Conservation (phyloP, 2,329 filamentous ascomycete genomes). For the Cladophialophora immunda region DNA sequence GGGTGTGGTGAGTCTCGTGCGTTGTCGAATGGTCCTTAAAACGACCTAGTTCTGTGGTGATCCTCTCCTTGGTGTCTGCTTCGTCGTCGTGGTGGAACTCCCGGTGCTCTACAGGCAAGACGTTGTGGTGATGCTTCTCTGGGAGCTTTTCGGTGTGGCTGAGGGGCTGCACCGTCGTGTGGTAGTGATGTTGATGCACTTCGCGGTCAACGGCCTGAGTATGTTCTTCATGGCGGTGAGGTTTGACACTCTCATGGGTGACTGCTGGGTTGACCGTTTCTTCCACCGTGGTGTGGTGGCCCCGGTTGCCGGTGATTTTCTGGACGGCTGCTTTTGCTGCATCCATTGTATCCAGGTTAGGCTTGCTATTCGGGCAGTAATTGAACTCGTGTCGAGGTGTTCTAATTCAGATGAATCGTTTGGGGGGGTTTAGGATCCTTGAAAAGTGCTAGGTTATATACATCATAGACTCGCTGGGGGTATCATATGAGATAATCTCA, state of each 20-base stretch:
- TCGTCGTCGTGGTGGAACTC: constrained; percentile 69
- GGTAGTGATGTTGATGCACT: constrained; percentile 76
- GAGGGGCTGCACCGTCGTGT: constrained; percentile 74
- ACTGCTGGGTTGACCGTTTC: constrained; percentile 70
- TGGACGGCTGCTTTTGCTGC: constrained; percentile 70
- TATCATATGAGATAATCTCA: constrained; percentile 9
- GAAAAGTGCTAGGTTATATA: neutral
- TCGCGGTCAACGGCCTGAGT: constrained; percentile 72
- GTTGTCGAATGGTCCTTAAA: constrained; percentile 62
- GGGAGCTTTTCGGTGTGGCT: constrained; percentile 63
- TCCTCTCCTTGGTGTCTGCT: constrained; percentile 54
- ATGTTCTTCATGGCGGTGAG: constrained; percentile 68
- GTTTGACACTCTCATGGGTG: constrained; percentile 67
- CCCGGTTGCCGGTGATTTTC: constrained; percentile 68
- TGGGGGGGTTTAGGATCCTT: too few relatives aligned
- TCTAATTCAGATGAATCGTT: neutral
- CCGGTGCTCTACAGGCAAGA: constrained; percentile 67
- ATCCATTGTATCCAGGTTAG: constrained; percentile 60
- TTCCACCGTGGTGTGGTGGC: constrained; percentile 75
- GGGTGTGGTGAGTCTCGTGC: constrained; percentile 60
- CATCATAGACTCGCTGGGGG: neutral
- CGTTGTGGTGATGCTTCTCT: constrained; percentile 70
- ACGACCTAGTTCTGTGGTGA: constrained; percentile 63
- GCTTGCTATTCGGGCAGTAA: constrained; percentile 1
- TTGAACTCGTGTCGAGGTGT: neutral